Conservation (phyloP, 441 rosid species). For the Erodium trifolium region DNA sequence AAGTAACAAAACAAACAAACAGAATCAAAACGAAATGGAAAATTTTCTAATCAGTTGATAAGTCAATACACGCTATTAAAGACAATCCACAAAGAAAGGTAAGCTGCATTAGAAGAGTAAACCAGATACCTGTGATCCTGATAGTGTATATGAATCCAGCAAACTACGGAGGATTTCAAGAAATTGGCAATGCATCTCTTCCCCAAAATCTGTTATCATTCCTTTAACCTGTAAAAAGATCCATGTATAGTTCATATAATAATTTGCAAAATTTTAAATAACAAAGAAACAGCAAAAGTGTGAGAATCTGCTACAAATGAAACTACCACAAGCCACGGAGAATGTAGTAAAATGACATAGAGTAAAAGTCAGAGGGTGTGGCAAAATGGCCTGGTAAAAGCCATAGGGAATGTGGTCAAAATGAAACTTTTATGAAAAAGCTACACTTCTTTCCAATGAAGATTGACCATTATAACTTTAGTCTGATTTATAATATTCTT, state of each 20-base stretch:
- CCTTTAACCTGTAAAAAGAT: constrained; percentile 71
- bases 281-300: constrained; percentile 9
- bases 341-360: neutral
- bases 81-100: constrained; percentile 13
- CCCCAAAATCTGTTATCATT: constrained; percentile 92
- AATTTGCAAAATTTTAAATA: constrained; percentile 1
- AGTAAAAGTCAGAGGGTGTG: neutral
- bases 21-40: neutral
- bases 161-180: constrained; percentile 95
- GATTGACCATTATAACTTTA: too few relatives aligned
- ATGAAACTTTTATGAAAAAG: too few relatives aligned
- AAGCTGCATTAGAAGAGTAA: constrained; percentile 4
- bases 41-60: neutral
- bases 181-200: constrained; percentile 95
- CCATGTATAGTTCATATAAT: constrained; percentile 9
- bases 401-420: too few relatives aligned
- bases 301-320: neutral
- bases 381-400: too few relatives aligned
- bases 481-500: too few relatives aligned
- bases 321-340: neutral
- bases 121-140: constrained; percentile 74
- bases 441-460: too few relatives aligned
- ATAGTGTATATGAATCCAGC: constrained; percentile 71
- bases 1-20: neutral
- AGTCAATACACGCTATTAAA: constrained; percentile 8